Base-by-base conservation (phyloP, 1,139 yeast species). In the Pichia sp. region DNA sequence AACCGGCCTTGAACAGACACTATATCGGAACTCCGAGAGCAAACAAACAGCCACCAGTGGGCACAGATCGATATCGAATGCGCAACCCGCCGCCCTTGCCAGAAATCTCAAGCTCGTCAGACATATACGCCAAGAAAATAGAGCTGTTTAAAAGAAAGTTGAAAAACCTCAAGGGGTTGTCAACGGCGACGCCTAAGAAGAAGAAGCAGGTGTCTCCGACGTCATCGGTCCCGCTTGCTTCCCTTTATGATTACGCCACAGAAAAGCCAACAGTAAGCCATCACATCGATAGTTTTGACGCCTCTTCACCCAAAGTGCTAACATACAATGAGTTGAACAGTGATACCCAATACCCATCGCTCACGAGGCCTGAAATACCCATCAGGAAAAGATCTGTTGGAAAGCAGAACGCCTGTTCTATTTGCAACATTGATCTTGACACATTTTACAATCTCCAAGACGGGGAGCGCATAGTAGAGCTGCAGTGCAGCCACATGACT, bases 351-450 rank as follows among this genome's bases (percentile, higher is more conserved):
- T 13, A 10, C n/a, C 15, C 32, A 52, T 19, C 23, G 11, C 11
- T 23, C 13, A 30, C 46, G 7, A 32, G 26, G 15, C 5, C 41
- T 5, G 47, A 42, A 10, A 49, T 49, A 16, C 46, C 41, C n/a
- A 5, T 30, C 10, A 42, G 32, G 26, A 29, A 32, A 19, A 47
- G 59, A 34, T 47, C 51, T 8, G 5, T 40, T 1, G 32, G 38
- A 2, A 57, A 46, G 41, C 52, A 53, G 38, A 38, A 48, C 11
- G 38, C 42, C 15, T 72, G 76, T 50, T 61, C 68, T 23, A 68
- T 72, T 41, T 73, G 76, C 57, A 70, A 67, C 3, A 67, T 72
- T 15, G 63, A 69, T 0, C 47, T 72, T 8, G 62, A 62, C 57
- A 41, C 67, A 48, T 58, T 59, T 53, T 51, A 62, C 41, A 45